Conservation (phyloP, 31 red algal genomes). For the Odonthalia washingtoniensis region DNA sequence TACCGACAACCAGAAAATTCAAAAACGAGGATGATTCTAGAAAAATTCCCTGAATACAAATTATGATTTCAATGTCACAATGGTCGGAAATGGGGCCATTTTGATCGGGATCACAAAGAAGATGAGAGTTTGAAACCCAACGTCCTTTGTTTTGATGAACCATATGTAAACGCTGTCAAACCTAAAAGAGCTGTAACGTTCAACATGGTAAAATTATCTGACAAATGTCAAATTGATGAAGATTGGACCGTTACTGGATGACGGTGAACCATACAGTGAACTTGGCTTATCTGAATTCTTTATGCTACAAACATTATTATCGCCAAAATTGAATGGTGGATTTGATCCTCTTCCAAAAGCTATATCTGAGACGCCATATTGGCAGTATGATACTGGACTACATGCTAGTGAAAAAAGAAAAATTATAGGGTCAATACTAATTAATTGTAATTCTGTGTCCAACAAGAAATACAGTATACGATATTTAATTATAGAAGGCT, state of each 20-base stretch:
- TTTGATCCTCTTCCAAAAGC: background rate
- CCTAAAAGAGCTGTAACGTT: no score
- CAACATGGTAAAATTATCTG: no score
- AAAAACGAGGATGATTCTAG: no score
- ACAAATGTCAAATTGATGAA: no score
- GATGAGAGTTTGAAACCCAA: no score
- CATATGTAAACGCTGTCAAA: no score
- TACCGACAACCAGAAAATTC: no score
- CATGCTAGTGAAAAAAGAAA: background rate
- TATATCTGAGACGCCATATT: background rate
- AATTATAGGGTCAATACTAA: background rate
- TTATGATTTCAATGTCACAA: no score
- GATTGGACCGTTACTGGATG: background rate
- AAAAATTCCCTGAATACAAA: no score
- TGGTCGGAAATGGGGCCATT: no score
- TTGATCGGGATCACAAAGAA: no score
- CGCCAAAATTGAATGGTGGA: background rate
- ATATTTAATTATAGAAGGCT: background rate
- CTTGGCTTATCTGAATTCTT: background rate
- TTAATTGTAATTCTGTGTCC: background rate
- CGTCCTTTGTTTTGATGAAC: no score
- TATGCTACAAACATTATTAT: background rate
- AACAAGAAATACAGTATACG: background rate
- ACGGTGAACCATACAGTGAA: slow-evolving; percentile 16
- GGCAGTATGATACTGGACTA: background rate